Percentiles rank a stretch among this genome's conserved stretches.
These are phyloP conservation scores for Actinomucor elegans DNA, from an alignment of 371 early-diverging fungal species.

Conservation along the genomic window DNA sequence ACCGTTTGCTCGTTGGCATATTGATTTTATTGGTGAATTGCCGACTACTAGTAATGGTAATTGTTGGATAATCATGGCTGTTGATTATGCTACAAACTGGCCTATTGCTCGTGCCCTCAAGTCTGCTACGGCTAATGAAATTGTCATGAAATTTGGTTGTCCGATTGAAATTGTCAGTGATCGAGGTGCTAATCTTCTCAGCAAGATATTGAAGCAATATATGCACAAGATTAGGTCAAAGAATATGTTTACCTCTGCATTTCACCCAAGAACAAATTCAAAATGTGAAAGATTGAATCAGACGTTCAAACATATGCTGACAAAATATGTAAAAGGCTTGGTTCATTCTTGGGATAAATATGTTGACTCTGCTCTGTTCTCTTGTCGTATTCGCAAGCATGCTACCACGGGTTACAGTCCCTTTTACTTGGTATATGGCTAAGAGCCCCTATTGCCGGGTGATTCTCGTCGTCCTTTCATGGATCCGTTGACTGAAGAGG, in stretches of 20 bases:
- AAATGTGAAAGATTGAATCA: constrained; percentile 26
- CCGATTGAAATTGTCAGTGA: constrained; percentile 27
- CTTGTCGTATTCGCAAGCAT: constrained; percentile 9
- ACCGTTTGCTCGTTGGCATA: constrained; percentile 3
- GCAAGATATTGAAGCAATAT: neutral
- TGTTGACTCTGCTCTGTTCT: constrained; percentile 6
- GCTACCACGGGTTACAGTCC: constrained; percentile 9
- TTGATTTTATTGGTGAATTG: constrained; percentile 23
- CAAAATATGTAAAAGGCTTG: constrained; percentile 3
- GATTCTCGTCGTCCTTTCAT: constrained; percentile 9
- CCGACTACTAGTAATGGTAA: constrained; percentile 11
- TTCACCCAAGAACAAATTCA: constrained; percentile 14
- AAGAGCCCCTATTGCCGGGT: constrained; percentile 12
- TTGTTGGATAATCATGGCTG: constrained; percentile 25
- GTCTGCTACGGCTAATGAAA: constrained; percentile 11
- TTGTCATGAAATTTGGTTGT: constrained; percentile 28
- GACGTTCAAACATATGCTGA: constrained; percentile 2
- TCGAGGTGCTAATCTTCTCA: constrained; percentile 21
- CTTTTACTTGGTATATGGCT: constrained; percentile 16
- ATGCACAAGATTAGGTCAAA: neutral
- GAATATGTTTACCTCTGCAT: neutral
- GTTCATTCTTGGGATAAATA: constrained; percentile 6
- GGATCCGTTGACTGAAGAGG: neutral
- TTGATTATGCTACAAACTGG: constrained; percentile 46
- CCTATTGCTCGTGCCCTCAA: constrained; percentile 25